Evolutionary conservation across 2,329 filamentous ascomycete species (phyloP).

Genomic region (Aspergillus melleus): DNA sequence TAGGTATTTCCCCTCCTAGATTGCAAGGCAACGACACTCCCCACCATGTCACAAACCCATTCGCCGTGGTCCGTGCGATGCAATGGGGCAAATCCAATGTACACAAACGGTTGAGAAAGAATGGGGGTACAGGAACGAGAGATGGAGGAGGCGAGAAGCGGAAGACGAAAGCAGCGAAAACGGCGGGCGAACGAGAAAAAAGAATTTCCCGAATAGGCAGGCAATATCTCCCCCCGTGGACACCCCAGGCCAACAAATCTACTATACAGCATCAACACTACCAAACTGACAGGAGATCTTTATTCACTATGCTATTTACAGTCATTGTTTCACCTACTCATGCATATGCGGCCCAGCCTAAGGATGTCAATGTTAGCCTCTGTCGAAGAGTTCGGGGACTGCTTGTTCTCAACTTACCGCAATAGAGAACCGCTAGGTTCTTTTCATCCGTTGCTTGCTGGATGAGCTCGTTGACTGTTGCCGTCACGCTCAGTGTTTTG

Average conservation of each 20-base stretch:
- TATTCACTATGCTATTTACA: background rate
- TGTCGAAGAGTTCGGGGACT: background rate
- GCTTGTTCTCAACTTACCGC: constrained; percentile 53
- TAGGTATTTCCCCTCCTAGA: background rate
- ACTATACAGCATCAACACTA: background rate
- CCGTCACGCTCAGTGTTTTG: constrained; percentile 89
- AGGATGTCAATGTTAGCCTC: constrained; percentile 13
- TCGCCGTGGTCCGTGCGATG: background rate
- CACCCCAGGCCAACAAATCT: background rate
- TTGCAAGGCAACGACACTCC: background rate
- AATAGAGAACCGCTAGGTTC: constrained; percentile 88
- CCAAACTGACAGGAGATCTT: background rate
- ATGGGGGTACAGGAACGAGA: background rate
- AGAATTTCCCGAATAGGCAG: background rate
- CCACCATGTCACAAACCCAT: background rate
- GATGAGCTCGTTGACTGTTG: constrained; percentile 95
- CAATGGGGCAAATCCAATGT: background rate
- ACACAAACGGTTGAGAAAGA: background rate
- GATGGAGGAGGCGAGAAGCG: background rate
- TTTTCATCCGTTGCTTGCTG: constrained; percentile 92
- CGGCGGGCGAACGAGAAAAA: background rate
- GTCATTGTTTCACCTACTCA: constrained; percentile 12
- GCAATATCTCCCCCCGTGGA: background rate
- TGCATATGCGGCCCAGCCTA: constrained; percentile 56
- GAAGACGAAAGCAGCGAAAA: background rate